These are phyloP conservation scores for Rhizopus delemar DNA, from an alignment of 371 early-diverging fungal genomes.

Conservation along the genomic window DNA sequence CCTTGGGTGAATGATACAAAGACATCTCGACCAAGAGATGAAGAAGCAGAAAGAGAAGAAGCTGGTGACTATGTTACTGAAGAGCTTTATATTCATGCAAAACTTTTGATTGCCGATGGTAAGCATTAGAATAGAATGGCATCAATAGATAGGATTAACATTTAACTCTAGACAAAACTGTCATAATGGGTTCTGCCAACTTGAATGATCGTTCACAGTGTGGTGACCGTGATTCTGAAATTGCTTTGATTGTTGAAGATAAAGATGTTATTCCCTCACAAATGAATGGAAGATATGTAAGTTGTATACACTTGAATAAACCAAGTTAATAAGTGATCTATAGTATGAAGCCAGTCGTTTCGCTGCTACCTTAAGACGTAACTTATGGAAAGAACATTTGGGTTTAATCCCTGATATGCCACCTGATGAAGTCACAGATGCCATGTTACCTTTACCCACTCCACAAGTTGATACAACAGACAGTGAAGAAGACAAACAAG, in stretches of 20 bases:
- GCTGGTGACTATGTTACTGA: constrained; percentile 72
- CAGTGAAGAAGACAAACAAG: constrained; percentile 40
- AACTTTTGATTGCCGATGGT: constrained; percentile 91
- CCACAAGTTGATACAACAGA: constrained; percentile 37
- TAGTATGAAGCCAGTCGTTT: constrained; percentile 64
- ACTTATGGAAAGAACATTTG: constrained; percentile 84
- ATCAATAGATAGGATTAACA: background rate
- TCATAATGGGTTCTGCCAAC: constrained; percentile 90
- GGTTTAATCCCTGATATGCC: constrained; percentile 63
- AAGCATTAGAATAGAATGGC: constrained; percentile 1
- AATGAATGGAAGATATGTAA: constrained; percentile 74
- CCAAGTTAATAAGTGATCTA: background rate
- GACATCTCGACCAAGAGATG: constrained; percentile 24
- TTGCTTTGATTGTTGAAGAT: constrained; percentile 84
- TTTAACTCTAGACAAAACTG: constrained; percentile 57
- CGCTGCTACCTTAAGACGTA: constrained; percentile 75
- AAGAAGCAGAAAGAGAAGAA: constrained; percentile 29
- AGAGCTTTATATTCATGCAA: constrained; percentile 91
- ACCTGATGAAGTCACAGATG: constrained; percentile 49
- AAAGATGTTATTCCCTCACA: constrained; percentile 63
- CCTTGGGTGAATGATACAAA: constrained; percentile 39
- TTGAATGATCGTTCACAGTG: constrained; percentile 91
- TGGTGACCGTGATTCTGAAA: constrained; percentile 92
- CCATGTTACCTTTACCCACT: constrained; percentile 54
- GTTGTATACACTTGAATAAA: constrained; percentile 11